Conservation (phyloP, 164 flowering plant genomes). For the Chimonanthus praecox region DNA sequence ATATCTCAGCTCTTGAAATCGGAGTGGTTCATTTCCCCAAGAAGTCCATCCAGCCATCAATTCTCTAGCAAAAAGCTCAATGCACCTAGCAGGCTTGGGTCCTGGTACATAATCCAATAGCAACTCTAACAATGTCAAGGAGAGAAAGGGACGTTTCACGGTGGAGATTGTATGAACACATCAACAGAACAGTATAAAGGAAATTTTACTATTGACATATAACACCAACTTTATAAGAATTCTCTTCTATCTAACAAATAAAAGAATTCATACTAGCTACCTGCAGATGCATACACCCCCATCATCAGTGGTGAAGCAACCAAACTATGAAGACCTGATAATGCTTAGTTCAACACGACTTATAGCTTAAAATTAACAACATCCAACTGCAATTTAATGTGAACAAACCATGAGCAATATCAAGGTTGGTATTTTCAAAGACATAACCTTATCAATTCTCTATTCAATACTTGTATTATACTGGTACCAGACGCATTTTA, state of each 20-base stretch:
- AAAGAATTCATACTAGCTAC: neutral
- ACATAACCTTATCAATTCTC: too few species aligned
- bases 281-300: neutral
- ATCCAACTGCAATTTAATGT: too few species aligned
- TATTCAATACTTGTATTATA: too few species aligned
- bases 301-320: neutral
- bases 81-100: conserved; percentile 53
- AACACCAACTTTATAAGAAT: too few species aligned
- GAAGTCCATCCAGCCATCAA: conserved; percentile 64
- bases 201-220: neutral
- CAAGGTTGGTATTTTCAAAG: too few species aligned
- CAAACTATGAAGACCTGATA: neutral
- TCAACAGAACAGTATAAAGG: neutral
- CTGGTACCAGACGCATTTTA: too few species aligned
- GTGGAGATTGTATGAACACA: neutral
- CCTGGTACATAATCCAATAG: conserved; percentile 68
- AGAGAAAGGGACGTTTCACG: neutral
- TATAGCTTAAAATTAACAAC: too few species aligned
- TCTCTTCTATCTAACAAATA: neutral
- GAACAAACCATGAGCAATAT: too few species aligned
- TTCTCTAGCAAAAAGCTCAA: conserved; percentile 92
- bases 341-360: too few species aligned
- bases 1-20: conserved; percentile 57
- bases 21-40: conserved; percentile 92
- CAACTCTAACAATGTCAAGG: conserved; percentile 42